These are phyloP conservation scores for Chloromonas sp. DNA, from an alignment of 163 green algal species.

Conservation along the genomic window DNA sequence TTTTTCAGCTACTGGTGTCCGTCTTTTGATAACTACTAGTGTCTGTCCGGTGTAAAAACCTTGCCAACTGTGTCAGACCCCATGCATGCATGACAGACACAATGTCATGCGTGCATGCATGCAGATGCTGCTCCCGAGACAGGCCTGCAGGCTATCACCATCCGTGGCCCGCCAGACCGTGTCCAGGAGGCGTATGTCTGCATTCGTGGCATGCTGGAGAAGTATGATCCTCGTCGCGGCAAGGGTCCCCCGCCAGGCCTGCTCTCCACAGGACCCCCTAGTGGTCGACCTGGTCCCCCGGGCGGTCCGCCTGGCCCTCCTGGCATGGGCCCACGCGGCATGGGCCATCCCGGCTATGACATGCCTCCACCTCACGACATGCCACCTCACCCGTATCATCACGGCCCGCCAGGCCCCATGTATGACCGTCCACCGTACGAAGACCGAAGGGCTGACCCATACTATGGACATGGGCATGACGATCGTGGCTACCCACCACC, in stretches of 20 bases:
- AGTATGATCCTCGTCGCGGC: conserved; percentile 8
- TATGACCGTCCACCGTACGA: neutral
- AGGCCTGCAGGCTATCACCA: conserved; percentile 12
- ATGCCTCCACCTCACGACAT: no score
- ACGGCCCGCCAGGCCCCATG: no score
- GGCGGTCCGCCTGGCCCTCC: neutral
- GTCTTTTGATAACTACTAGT: no score
- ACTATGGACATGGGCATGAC: neutral
- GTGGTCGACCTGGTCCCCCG: neutral
- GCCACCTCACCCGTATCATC: no score
- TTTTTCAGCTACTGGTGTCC: no score
- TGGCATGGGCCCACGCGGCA: neutral
- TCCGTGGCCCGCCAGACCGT: neutral
- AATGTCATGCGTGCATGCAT: neutral
- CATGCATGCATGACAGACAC: no score
- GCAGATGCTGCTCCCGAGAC: conserved; percentile 8
- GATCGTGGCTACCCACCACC: neutral
- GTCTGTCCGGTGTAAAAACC: no score
- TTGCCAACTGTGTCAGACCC: no score
- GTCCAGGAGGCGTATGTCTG: conserved; percentile 6
- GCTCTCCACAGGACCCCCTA: neutral
- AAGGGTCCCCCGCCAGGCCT: neutral
- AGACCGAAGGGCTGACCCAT: no score
- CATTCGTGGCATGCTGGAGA: conserved; percentile 6
- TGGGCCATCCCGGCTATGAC: neutral